phyloP scores from a whole-genome alignment of 805 yeast genomes.

The Candida coleopterorum region DNA sequence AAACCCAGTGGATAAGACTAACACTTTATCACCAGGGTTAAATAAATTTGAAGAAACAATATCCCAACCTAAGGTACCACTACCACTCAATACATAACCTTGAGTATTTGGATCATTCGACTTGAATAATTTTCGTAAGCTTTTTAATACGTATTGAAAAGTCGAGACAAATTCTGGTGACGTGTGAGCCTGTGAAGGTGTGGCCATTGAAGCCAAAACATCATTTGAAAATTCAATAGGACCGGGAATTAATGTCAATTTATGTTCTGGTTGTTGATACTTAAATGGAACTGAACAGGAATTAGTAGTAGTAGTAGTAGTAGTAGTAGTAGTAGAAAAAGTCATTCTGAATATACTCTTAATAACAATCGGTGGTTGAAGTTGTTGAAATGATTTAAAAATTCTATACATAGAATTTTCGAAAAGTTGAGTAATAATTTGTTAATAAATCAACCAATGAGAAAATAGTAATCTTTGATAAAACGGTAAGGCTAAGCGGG shows the following conservation, averaged over 20 bases:
- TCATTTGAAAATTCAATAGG: conserved; percentile 80
- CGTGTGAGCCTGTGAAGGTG: conserved; percentile 87
- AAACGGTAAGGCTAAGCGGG: background rate
- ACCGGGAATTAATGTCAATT: conserved; percentile 70
- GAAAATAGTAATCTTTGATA: background rate
- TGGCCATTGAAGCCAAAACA: conserved; percentile 74
- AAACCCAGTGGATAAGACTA: conserved; percentile 86
- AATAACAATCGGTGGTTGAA: background rate
- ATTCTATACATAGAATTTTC: conserved; percentile 1
- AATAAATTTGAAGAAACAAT: conserved; percentile 75
- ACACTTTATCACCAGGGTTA: conserved; percentile 58
- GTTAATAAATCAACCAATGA: background rate
- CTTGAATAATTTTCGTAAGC: conserved; percentile 70
- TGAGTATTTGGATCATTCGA: conserved; percentile 61
- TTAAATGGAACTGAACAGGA: conserved; percentile 5
- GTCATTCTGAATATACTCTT: conserved; percentile 2
- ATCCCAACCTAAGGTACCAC: conserved; percentile 97
- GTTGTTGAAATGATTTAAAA: background rate
- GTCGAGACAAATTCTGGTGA: conserved; percentile 75
- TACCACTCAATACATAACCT: conserved; percentile 79
- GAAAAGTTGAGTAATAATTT: too few relatives aligned
- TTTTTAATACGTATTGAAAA: conserved; percentile 63
- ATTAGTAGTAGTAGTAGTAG: too few relatives aligned
- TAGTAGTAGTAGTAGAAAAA: too few relatives aligned
- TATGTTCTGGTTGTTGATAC: conserved; percentile 35